Conservation (phyloP, 208 protist species). For the Leishmania arabica region DNA sequence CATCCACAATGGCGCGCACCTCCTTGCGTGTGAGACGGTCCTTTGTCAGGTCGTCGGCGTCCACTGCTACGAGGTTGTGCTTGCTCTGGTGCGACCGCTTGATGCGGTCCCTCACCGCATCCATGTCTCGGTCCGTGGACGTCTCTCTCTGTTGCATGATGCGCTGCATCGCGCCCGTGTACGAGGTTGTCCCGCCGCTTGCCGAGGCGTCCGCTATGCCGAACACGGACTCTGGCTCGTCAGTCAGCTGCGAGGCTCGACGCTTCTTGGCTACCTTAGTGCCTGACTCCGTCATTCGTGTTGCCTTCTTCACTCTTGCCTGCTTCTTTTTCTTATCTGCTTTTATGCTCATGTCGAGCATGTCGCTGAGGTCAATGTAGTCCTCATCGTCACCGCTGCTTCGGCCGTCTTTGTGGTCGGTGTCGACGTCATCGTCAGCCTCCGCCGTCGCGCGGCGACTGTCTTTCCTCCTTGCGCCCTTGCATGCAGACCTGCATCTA, state of each 20-base stretch:
- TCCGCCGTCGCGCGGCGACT: conserved; percentile 10
- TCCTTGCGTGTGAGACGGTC: conserved; percentile 56
- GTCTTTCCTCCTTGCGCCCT: not conserved
- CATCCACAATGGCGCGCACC: conserved; percentile 66
- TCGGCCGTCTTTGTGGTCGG: conserved; percentile 64
- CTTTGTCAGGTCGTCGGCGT: conserved; percentile 77
- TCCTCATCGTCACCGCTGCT: conserved; percentile 68
- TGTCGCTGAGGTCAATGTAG: conserved; percentile 85
- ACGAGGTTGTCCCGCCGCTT: conserved; percentile 36
- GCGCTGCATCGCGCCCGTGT: conserved; percentile 46
- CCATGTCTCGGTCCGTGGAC: conserved; percentile 26
- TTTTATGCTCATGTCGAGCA: conserved; percentile 67
- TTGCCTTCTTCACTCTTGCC: conserved; percentile 44
- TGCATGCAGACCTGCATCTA: conserved; percentile 6
- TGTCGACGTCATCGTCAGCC: conserved; percentile 47
- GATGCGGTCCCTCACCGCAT: conserved; percentile 41
- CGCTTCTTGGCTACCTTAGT: conserved; percentile 42
- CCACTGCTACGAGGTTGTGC: conserved; percentile 69
- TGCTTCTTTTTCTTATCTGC: conserved; percentile 61
- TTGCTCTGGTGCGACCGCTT: conserved; percentile 61
- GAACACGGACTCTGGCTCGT: conserved; percentile 74
- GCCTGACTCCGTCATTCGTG: conserved; percentile 37
- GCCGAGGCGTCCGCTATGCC: conserved; percentile 30
- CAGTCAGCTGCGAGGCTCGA: conserved; percentile 37
- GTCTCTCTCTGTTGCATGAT: conserved; percentile 44